phyloP scores from a whole-genome alignment of 2,329 filamentous ascomycete genomes.

The Apiospora koreana region DNA sequence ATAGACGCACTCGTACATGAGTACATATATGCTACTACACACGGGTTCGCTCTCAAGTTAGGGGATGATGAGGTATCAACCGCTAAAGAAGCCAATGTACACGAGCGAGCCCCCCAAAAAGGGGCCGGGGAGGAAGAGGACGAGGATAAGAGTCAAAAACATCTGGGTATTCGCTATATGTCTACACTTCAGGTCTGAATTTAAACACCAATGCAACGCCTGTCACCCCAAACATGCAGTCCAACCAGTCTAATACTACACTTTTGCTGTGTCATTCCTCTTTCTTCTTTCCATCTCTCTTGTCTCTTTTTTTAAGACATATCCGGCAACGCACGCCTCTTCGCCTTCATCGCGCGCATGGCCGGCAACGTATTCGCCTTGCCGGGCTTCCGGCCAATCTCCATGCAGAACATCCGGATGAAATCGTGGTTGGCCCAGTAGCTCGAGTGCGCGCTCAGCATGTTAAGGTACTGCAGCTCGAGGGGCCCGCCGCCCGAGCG shows the following conservation, averaged over 20 bases:
- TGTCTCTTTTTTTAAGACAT: background rate
- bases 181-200: background rate
- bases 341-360: constrained; percentile 59
- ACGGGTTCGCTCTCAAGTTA: background rate
- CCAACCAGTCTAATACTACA: background rate
- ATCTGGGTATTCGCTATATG: constrained; percentile 13
- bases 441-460: constrained; percentile 91
- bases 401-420: constrained; percentile 84
- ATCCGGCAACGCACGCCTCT: constrained; percentile 38
- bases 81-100: too few species aligned
- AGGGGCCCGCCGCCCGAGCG: constrained; percentile 82
- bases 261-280: too few species aligned
- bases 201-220: background rate
- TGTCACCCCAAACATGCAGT: background rate
- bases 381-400: constrained; percentile 77
- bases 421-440: constrained; percentile 92
- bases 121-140: too few species aligned
- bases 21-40: background rate
- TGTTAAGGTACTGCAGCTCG: constrained; percentile 95
- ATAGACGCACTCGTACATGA: background rate
- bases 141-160: background rate
- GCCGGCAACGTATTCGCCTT: constrained; percentile 57
- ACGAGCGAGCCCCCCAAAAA: too few species aligned
- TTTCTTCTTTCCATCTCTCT: background rate
- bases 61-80: background rate